Base-by-base conservation (phyloP, 495 filamentous ascomycete species). In the Oidiodendron maius region DNA sequence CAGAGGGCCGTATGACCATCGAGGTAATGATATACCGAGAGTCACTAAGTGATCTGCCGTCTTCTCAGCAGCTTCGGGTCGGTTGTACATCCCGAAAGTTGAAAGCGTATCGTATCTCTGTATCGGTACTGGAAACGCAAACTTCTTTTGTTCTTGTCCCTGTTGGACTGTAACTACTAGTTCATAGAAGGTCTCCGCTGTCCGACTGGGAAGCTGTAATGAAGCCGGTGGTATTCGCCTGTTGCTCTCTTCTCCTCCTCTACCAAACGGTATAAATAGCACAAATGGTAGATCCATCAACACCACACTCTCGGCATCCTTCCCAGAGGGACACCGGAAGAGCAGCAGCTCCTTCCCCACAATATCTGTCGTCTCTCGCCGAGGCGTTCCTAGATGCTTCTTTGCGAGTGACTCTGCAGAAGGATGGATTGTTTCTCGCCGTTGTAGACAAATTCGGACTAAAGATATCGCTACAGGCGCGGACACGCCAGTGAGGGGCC, bases 21-120 rank as follows among this genome's bases (percentile, higher is more conserved):
- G 80, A 9, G 91, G 91, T 50, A 98, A 71, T 43, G 85, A 91
- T 46, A 96, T 94, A 15, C 87, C 86, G 47, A 98, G 68, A 13
- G 89, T 95, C 35, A 98, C 91, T 44, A 97, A 67, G 61, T 95
- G 91, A 65, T 98, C 93, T 32, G 87, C 77, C 45, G 90, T 83
- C 44, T 77, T 77, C 52, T 95, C 87, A 40, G 87, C 87, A 43
- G 80, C 82, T 64, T 96, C 93, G 9, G 89, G 93, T 22, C 89
- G 83, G 67, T 97, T 96, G 69, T 96, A 98, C 93, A 98, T 98
- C 63, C 93, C 94, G 66, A 97, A 98, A 24, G 93, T 97, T 18
- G 91, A 96, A 23, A 98, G 72, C 3, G 90, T 98, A 64, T 98
- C 93, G 67, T 96, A 98, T 55, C 93, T 77, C 52, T 82, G 77